Base-by-base conservation (phyloP, 2,329 filamentous ascomycete genomes). In the Bipolaris victoriae region DNA sequence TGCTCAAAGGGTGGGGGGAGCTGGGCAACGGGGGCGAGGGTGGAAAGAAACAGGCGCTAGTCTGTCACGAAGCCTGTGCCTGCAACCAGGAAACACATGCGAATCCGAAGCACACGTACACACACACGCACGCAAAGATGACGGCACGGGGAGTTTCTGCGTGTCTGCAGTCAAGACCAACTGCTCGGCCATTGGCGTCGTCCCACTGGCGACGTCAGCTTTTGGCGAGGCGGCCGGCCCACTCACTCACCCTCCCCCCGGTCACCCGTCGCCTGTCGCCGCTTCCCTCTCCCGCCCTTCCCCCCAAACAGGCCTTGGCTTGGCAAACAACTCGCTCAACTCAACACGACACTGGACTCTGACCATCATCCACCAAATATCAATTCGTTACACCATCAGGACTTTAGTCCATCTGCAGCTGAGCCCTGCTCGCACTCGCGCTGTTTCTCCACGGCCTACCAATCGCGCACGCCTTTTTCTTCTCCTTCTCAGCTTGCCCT, bases 1-100 rank as follows among this genome's bases (percentile, higher is more conserved):
- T 66, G 63, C 56, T 55, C 16, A 53, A 56, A 56, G 55, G 55
- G 57, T 47, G 60, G 29, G 54, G 48, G 33, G 43, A 52, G 43
- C 55, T 50, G 29, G 37, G 58, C 49, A 61, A 49, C 45, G 52
- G 26, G 43, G 26, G 52, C 46, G 22, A n/a, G 54, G 64, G 57
- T 49, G 57, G 52, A 58, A 53, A 48, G 55, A 56, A 58, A 56
- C 57, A 50, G 20, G 43, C 43, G 37, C 49, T 59, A 43, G 20
- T 26, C 33, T 33, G 22, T 24, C 37, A 36, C 33, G 36, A 41
- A 41, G 9, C 33, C 48, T 24, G 29, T 31, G 29, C 29, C 10
- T 31, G 40, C 40, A 26, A 43, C 6, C 20, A 24, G 40, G 16
- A 43, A 43, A 37, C 50, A 40, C 18, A 53, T 57, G 44, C 54